Evolutionary conservation across 2,329 filamentous ascomycete species (phyloP).

Genomic region (Fusarium nodosum): DNA sequence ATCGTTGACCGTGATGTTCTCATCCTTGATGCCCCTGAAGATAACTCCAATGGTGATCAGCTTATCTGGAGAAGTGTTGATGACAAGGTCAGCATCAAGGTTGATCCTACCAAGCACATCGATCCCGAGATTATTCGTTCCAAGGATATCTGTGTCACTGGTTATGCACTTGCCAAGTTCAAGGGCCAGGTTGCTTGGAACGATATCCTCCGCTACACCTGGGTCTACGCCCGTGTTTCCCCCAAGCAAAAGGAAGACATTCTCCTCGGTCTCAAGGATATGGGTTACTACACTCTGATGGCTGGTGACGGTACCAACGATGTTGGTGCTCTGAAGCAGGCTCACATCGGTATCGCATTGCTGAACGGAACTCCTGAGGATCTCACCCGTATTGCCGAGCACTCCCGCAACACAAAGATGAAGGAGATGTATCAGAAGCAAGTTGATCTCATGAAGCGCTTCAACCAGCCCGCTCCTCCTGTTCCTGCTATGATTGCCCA

Average conservation of each 20-base stretch:
- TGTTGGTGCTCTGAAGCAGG: constrained; percentile 96
- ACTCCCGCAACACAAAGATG: constrained; percentile 95
- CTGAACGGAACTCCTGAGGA: constrained; percentile 95
- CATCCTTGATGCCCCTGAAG: constrained; percentile 94
- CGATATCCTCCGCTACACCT: constrained; percentile 86
- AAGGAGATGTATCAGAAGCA: constrained; percentile 99
- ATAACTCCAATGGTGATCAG: constrained; percentile 83
- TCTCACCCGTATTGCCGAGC: constrained; percentile 90
- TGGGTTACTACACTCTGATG: constrained; percentile 98
- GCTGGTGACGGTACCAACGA: constrained; percentile 99
- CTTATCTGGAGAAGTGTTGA: constrained; percentile 96
- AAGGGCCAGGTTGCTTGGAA: constrained; percentile 82
- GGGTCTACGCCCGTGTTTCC: constrained; percentile 98
- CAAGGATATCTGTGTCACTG: constrained; percentile 96
- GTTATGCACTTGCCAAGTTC: constrained; percentile 92
- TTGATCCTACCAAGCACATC: constrained; percentile 84
- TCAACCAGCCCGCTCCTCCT: constrained; percentile 93
- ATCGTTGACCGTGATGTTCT: constrained; percentile 96
- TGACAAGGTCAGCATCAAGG: constrained; percentile 86
- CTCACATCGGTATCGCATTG: constrained; percentile 95
- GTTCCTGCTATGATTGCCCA: constrained; percentile 94
- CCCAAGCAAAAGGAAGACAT: constrained; percentile 99
- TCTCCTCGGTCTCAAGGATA: constrained; percentile 93
- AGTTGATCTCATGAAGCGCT: constrained; percentile 88
- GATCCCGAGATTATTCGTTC: constrained; percentile 83